phyloP scores from a whole-genome alignment of 2,329 filamentous ascomycete genomes.

The Fusarium albidum region DNA sequence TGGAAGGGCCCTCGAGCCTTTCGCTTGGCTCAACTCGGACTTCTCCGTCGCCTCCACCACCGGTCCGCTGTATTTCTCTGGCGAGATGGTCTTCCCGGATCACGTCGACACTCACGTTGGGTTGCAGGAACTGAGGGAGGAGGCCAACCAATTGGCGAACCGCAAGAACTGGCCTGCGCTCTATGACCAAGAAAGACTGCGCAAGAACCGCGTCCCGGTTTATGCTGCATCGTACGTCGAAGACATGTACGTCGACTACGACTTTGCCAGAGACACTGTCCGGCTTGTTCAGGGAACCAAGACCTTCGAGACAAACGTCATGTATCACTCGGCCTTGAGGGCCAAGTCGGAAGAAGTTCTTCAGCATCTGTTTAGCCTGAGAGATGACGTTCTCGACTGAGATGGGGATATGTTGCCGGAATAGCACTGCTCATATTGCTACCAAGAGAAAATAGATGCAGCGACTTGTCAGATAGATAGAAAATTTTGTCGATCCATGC shows the following conservation, averaged over 20 bases:
- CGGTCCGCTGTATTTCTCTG: constrained; percentile 78
- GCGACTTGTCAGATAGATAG: constrained; percentile 6
- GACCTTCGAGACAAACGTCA: constrained; percentile 83
- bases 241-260: constrained; percentile 92
- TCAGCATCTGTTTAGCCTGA: constrained; percentile 76
- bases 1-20: constrained; percentile 57
- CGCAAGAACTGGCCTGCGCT: constrained; percentile 76
- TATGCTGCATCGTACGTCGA: constrained; percentile 86
- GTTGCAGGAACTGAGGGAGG: constrained; percentile 71
- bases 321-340: constrained; percentile 87
- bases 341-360: constrained; percentile 79
- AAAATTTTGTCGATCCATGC: constrained; percentile 1
- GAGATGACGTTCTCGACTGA: constrained; percentile 72
- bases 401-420: not conserved
- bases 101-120: constrained; percentile 85
- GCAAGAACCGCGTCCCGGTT: constrained; percentile 81
- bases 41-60: constrained; percentile 41
- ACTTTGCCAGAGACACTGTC: constrained; percentile 77
- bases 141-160: constrained; percentile 75
- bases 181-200: constrained; percentile 78
- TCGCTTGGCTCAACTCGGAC: constrained; percentile 58
- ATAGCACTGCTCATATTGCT: not conserved
- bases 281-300: constrained; percentile 77
- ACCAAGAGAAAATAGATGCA: not conserved
- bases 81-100: constrained; percentile 91